These are phyloP conservation scores for Isoetes taiwanensis DNA, from an alignment of 75 land plant genomes.

Conservation along the genomic window DNA sequence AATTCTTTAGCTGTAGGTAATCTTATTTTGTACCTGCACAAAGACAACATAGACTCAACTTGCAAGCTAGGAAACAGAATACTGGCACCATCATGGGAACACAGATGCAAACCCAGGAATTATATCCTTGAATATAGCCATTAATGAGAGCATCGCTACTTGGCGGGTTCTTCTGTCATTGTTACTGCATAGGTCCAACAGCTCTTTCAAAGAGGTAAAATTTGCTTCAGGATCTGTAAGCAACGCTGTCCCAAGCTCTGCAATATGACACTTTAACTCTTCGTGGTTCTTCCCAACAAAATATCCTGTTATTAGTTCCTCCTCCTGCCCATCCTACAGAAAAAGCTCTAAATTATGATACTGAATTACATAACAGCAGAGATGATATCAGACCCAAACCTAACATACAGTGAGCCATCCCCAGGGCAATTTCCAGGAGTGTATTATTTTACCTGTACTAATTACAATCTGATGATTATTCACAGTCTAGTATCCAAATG, in stretches of 20 bases:
- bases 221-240: slow-evolving; percentile 75
- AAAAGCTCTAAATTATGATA: too few relatives aligned
- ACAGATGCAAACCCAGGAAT: slow-evolving; percentile 62
- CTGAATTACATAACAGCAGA: too few relatives aligned
- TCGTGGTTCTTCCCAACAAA: slow-evolving; percentile 50
- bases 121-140: slow-evolving; percentile 90
- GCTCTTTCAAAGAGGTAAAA: slow-evolving; percentile 53
- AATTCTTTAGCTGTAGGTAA: slow-evolving; percentile 87
- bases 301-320: too few relatives aligned
- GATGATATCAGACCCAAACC: too few relatives aligned
- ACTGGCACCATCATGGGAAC: background rate
- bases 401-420: too few relatives aligned
- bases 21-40: slow-evolving; percentile 76
- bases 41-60: background rate
- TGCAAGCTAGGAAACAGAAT: background rate
- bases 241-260: slow-evolving; percentile 66
- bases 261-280: slow-evolving; percentile 52
- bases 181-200: slow-evolving; percentile 53
- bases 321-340: slow-evolving; percentile 48
- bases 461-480: too few relatives aligned
- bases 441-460: too few relatives aligned
- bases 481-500: too few relatives aligned
- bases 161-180: slow-evolving; percentile 39
- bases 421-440: too few relatives aligned
- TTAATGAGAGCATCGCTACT: slow-evolving; percentile 69